Percentiles rank a stretch among this genome's conserved stretches.
Evolutionary conservation across 768 basidiomycete genomes (phyloP).

Genomic region (Chlorophyllum brunneum): DNA sequence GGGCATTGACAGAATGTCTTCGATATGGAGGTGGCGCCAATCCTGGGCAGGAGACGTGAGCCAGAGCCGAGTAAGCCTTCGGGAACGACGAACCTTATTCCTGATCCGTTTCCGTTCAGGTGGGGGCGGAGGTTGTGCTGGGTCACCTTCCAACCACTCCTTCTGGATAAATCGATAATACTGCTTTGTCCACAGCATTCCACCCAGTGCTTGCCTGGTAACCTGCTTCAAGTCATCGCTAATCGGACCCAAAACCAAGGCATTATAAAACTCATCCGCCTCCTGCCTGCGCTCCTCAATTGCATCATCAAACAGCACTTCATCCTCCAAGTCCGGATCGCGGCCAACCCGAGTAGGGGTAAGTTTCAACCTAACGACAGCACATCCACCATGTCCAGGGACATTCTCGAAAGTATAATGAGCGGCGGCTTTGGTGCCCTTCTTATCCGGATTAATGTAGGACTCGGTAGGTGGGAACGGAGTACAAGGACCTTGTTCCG

Average conservation of each 20-base stretch:
- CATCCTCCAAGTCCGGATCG: constrained; percentile 81
- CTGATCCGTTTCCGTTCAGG: constrained; percentile 80
- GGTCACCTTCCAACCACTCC: constrained; percentile 95
- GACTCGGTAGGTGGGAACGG: constrained; percentile 48
- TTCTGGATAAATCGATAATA: constrained; percentile 95
- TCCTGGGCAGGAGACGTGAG: constrained; percentile 44
- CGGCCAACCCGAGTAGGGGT: constrained; percentile 73
- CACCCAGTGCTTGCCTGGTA: constrained; percentile 92
- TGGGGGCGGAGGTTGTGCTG: constrained; percentile 92
- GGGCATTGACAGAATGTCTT: constrained; percentile 97
- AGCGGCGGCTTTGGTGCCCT: constrained; percentile 90
- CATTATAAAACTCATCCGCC: constrained; percentile 92
- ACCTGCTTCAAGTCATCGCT: constrained; percentile 93
- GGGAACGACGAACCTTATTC: constrained; percentile 35
- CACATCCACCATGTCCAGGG: constrained; percentile 89
- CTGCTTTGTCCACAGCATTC: constrained; percentile 99
- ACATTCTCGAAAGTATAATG: constrained; percentile 88
- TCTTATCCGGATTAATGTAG: constrained; percentile 84
- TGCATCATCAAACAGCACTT: constrained; percentile 81
- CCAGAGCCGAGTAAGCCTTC: not conserved
- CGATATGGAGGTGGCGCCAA: constrained; percentile 95
- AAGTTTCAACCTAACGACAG: constrained; percentile 90
- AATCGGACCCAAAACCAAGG: constrained; percentile 77
- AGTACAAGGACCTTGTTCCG: constrained; percentile 55
- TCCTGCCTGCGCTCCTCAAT: constrained; percentile 90